These are phyloP conservation scores for Nitzschia sp. DNA, from an alignment of 108 stramenopile genomes.

Conservation along the genomic window DNA sequence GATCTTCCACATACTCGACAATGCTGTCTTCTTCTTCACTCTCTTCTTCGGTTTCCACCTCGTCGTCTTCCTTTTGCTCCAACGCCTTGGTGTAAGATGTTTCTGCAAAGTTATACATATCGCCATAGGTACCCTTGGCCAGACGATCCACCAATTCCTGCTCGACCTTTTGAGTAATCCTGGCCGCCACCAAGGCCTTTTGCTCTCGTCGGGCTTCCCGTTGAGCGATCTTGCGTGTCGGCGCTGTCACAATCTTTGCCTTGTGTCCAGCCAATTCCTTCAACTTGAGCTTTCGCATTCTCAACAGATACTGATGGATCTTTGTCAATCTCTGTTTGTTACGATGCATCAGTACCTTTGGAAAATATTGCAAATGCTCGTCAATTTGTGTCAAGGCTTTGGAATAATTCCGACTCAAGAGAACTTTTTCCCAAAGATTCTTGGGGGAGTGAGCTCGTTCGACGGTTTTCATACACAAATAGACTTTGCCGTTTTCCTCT, in stretches of 20 bases:
- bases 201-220: constrained; percentile 90
- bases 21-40: constrained; percentile 53
- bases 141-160: constrained; percentile 95
- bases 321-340: constrained; percentile 99
- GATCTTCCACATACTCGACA: constrained; percentile 83
- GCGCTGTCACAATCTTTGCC: constrained; percentile 66
- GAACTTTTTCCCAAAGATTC: constrained; percentile 97
- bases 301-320: constrained; percentile 97
- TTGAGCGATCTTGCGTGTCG: constrained; percentile 90
- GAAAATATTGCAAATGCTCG: constrained; percentile 93
- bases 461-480: constrained; percentile 95
- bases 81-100: constrained; percentile 81
- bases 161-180: constrained; percentile 89
- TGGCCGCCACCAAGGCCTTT: constrained; percentile 93
- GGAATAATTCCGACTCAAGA: constrained; percentile 88
- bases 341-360: constrained; percentile 90
- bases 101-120: constrained; percentile 97
- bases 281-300: constrained; percentile 95
- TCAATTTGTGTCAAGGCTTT: constrained; percentile 91
- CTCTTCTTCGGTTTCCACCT: constrained; percentile 71
- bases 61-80: constrained; percentile 65
- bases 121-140: constrained; percentile 94
- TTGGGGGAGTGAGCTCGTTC: constrained; percentile 97
- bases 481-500: constrained; percentile 92
- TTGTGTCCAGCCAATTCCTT: constrained; percentile 75